Percentiles rank a stretch among this genome's conserved stretches.
Conservation (phyloP, 1,284 basidiomycete species). For the Cryptococcus depauperatus region DNA sequence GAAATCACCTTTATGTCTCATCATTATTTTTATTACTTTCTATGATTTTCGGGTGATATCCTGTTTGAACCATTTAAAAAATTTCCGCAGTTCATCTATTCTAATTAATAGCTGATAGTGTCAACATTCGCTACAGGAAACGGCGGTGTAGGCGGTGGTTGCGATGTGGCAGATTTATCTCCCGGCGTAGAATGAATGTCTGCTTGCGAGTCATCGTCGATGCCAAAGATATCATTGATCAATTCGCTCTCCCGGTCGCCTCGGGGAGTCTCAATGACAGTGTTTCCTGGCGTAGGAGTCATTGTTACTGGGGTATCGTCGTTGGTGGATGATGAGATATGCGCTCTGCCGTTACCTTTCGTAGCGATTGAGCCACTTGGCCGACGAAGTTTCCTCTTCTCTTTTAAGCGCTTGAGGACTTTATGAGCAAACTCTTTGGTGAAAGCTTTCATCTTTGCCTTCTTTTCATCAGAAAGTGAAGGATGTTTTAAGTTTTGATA, state of each 20-base stretch:
- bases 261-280: slow-evolving; percentile 5
- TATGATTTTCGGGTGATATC: neutral
- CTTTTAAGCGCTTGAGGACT: slow-evolving; percentile 38
- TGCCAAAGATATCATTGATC: slow-evolving; percentile 25
- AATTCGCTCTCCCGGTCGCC: slow-evolving; percentile 6
- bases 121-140: neutral
- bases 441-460: slow-evolving; percentile 84
- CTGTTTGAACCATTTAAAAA: too few relatives aligned
- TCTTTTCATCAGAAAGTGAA: slow-evolving; percentile 74
- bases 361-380: neutral
- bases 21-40: neutral
- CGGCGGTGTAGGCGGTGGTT: slow-evolving; percentile 35
- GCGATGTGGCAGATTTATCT: slow-evolving; percentile 1
- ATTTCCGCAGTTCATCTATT: too few relatives aligned
- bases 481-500: slow-evolving; percentile 66
- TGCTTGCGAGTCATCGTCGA: slow-evolving; percentile 11
- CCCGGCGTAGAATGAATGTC: neutral
- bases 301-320: slow-evolving; percentile 1
- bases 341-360: neutral
- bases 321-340: neutral
- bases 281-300: slow-evolving; percentile 3
- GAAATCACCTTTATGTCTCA: too few relatives aligned
- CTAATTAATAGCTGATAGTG: too few relatives aligned
- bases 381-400: slow-evolving; percentile 36
- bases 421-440: slow-evolving; percentile 68